Evolutionary conservation across 2,329 filamentous ascomycete species (phyloP), one percentile per base, ranked within the genome.

Genomic region (Colletotrichum scovillei): DNA sequence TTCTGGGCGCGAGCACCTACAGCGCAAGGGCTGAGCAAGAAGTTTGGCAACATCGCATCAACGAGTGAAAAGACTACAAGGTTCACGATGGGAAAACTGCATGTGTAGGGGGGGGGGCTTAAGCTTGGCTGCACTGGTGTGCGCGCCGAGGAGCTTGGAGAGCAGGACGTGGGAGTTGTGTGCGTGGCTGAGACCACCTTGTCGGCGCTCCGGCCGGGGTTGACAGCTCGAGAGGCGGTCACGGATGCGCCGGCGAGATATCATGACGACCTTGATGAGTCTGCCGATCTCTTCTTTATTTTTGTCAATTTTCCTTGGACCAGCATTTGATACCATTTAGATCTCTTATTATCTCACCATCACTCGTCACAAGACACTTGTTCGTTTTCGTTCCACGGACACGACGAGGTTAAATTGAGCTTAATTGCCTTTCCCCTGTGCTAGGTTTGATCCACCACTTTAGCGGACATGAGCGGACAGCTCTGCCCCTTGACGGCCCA

Each of bases 31-130:
- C 79, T 6, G 82, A 85, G 76, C 85, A 87, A 77, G 79, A 84
- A 74, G 82, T 86, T 28, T 88, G 86, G 86, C 78, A 81, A 73
- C 86, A 88, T 78, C 79, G 81, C 6, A 82, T 86, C 74, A 86
- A 87, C 68, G 79, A 81, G 56, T 85, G 77, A 26, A 1, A 7
- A 26, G 28, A 22, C 28, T 46, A 24, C 6, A 3, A 8, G 19
- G 2, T 1, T 1, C 35, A 57, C 53, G 53, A 11, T 35, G 42
- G n/a, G 28, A 49, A 28, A 38, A 22, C 22, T 22, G 22, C 22
- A 22, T 22, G 22, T 22, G 22, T 22, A 22, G 22, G 22, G 22
- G 22, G 11, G 7, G 16, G 14, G 38, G 30, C 19, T 12, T 30
- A 4, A 58, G 56, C 19, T 67, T 35, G 56, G n/a, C 12, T 35